A percentile compares a stretch with the other conserved stretches of the same genome.
Conservation (phyloP, 164 flowering plant genomes). For the Magnolia sinica region DNA sequence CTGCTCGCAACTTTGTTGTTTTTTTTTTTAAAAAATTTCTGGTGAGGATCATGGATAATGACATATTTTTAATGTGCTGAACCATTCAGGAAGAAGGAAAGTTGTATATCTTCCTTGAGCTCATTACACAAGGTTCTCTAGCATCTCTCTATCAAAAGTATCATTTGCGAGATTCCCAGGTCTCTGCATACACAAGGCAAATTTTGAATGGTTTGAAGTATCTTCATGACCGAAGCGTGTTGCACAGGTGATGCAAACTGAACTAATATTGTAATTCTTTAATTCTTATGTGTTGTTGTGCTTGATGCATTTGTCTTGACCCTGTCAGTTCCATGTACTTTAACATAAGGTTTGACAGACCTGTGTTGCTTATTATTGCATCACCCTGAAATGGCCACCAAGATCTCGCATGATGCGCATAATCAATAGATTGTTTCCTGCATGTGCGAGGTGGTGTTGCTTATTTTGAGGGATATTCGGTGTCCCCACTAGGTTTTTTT, state of each 20-base stretch:
- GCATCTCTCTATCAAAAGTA: slow-evolving; percentile 60
- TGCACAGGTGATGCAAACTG: slow-evolving; percentile 65
- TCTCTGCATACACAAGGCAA: slow-evolving; percentile 86
- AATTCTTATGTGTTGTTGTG: not conserved
- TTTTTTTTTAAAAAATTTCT: not conserved
- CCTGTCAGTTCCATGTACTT: not conserved
- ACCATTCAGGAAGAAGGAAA: slow-evolving; percentile 65
- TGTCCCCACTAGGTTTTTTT: not conserved
- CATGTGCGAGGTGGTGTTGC: not conserved
- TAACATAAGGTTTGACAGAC: not conserved
- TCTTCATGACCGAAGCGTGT: slow-evolving; percentile 77
- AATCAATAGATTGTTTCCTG: not conserved
- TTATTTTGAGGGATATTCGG: not conserved
- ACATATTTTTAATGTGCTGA: not conserved
- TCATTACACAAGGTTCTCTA: slow-evolving; percentile 81
- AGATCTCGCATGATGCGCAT: not conserved
- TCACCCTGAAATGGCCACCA: not conserved
- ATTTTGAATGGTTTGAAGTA: slow-evolving; percentile 85
- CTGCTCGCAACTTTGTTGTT: not conserved
- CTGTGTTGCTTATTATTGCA: not conserved
- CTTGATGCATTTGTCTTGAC: not conserved
- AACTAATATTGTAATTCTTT: not conserved
- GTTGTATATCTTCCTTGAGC: slow-evolving; percentile 90
- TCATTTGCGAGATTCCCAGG: slow-evolving; percentile 67
- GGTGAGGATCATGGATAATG: not conserved